Conservation (phyloP, 2,329 filamentous ascomycete genomes). For the Nectriaceae sp. region DNA sequence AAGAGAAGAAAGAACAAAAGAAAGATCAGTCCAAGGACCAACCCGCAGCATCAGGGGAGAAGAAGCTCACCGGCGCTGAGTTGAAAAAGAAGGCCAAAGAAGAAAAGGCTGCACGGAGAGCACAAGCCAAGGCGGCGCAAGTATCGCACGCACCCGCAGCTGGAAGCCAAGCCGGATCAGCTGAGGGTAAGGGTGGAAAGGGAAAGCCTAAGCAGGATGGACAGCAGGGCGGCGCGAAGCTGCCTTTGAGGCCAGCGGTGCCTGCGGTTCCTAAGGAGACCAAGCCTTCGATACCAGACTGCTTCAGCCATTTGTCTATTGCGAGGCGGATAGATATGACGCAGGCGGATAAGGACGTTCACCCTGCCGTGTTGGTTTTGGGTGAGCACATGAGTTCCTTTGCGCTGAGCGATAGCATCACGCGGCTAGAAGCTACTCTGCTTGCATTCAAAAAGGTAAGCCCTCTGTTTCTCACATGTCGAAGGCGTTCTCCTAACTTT, state of each 20-base stretch:
- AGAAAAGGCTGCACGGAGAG: conserved; percentile 85
- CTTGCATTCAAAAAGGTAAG: conserved; percentile 82
- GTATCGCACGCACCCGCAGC: conserved; percentile 40
- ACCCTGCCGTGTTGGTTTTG: conserved; percentile 80
- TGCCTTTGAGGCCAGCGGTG: conserved; percentile 34
- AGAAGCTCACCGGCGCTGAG: conserved; percentile 73
- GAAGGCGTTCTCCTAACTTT: conserved; percentile 7
- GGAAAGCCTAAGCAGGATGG: conserved; percentile 50
- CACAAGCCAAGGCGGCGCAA: conserved; percentile 64
- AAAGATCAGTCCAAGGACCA: conserved; percentile 21
- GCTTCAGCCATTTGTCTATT: conserved; percentile 81
- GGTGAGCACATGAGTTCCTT: conserved; percentile 92
- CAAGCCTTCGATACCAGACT: conserved; percentile 66
- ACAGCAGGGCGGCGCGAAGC: conserved; percentile 36
- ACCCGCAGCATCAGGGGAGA: conserved; percentile 34
- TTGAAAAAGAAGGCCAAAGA: conserved; percentile 88
- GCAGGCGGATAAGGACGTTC: conserved; percentile 73
- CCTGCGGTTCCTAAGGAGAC: conserved; percentile 48
- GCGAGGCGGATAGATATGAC: conserved; percentile 56
- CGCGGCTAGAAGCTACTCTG: conserved; percentile 83
- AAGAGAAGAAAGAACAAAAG: conserved; percentile 17
- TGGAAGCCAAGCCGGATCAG: conserved; percentile 36
- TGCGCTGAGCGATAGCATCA: conserved; percentile 84
- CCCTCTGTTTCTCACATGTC: conserved; percentile 6
- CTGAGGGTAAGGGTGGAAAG: conserved; percentile 49